Evolutionary conservation across 2,329 filamentous ascomycete species (phyloP).

Genomic region (Pestalotiopsis sp.): DNA sequence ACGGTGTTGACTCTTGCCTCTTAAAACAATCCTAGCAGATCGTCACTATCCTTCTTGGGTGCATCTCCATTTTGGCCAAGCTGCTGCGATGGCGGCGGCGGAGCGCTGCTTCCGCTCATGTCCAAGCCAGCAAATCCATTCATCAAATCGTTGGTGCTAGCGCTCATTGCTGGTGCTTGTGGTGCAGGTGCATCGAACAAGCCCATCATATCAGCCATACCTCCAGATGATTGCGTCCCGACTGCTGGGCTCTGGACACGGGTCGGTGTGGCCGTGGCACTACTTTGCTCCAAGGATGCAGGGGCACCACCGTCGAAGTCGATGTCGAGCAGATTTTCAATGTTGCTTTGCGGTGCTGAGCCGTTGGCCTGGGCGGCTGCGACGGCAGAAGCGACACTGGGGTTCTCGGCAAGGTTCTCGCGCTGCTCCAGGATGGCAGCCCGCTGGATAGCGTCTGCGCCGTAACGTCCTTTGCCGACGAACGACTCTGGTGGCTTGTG

Average conservation of each 20-base stretch:
- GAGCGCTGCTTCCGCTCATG: conserved; percentile 66
- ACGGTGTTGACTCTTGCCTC: background rate
- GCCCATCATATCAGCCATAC: conserved; percentile 68
- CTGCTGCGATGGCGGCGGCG: conserved; percentile 66
- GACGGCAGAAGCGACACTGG: conserved; percentile 82
- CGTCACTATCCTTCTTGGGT: conserved; percentile 62
- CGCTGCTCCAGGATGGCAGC: conserved; percentile 96
- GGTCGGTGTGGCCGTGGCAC: conserved; percentile 64
- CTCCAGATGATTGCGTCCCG: conserved; percentile 38
- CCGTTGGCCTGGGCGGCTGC: conserved; percentile 67
- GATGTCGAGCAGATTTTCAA: conserved; percentile 94
- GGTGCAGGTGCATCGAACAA: conserved; percentile 69
- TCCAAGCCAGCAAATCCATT: conserved; percentile 85
- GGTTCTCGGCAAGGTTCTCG: conserved; percentile 90
- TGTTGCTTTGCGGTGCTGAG: conserved; percentile 67
- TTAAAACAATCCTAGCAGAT: conserved; percentile 62
- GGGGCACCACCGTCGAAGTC: conserved; percentile 93
- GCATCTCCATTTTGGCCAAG: conserved; percentile 44
- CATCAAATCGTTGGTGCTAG: conserved; percentile 84
- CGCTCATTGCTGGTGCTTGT: conserved; percentile 39
- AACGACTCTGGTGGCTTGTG: conserved; percentile 99
- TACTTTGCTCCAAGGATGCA: conserved; percentile 72
- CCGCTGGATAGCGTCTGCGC: conserved; percentile 90
- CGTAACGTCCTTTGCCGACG: conserved; percentile 90
- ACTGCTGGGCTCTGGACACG: conserved; percentile 65